Percentiles rank a stretch among this genome's conserved stretches.
These are phyloP conservation scores for Aspergillus fumigatiaffinis DNA, from an alignment of 2,329 filamentous ascomycete genomes.

Conservation along the genomic window DNA sequence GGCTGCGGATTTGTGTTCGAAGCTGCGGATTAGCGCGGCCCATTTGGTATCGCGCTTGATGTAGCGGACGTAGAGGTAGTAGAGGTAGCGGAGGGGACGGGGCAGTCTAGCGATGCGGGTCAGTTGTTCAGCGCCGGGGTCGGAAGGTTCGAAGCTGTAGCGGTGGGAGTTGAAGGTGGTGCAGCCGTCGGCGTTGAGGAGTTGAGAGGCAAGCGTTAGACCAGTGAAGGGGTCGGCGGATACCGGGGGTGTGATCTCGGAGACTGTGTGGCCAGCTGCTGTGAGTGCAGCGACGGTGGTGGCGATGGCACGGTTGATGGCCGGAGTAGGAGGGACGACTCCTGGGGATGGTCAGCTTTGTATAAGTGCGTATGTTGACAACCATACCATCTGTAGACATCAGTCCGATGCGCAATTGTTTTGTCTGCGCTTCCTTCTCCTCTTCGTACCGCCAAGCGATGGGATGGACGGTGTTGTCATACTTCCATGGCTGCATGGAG, in stretches of 20 bases:
- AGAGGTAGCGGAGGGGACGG: conserved; percentile 71
- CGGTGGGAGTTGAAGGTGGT: conserved; percentile 74
- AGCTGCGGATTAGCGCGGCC: conserved; percentile 71
- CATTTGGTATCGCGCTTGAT: conserved; percentile 70
- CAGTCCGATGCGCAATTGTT: conserved; percentile 69
- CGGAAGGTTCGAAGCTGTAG: conserved; percentile 72
- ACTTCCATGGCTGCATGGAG: conserved; percentile 80
- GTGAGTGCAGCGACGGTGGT: conserved; percentile 66
- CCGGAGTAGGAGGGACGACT: conserved; percentile 81
- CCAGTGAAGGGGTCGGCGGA: conserved; percentile 74
- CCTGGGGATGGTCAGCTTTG: conserved; percentile 33
- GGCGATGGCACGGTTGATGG: conserved; percentile 72
- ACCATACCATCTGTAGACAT: conserved; percentile 64
- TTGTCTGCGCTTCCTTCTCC: conserved; percentile 56
- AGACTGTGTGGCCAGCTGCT: conserved; percentile 70
- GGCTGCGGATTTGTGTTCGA: conserved; percentile 67
- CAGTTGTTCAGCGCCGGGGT: conserved; percentile 73
- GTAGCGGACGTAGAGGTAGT: conserved; percentile 87
- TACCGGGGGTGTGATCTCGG: conserved; percentile 61
- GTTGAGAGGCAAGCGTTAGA: conserved; percentile 69
- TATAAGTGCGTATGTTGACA: neutral
- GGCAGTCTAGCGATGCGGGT: conserved; percentile 69
- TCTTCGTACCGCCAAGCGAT: conserved; percentile 69
- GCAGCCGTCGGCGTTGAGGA: conserved; percentile 82
- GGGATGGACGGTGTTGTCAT: conserved; percentile 81